Evolutionary conservation across 2,329 filamentous ascomycete genomes (phyloP).

Genomic region (Xylaria sp.): DNA sequence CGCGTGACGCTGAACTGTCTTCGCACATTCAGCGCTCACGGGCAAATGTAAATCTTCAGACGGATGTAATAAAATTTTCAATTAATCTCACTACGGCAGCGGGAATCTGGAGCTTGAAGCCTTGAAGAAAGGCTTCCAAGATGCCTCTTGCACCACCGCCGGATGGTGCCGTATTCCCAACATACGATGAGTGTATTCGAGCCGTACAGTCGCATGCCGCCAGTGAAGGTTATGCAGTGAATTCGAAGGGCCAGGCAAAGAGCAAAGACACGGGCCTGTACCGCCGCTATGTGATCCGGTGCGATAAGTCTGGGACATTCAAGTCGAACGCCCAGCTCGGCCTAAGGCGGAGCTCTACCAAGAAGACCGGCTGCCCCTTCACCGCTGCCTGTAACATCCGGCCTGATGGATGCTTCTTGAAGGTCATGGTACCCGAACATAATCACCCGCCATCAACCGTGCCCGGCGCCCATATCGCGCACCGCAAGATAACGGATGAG

Average conservation of each 20-base stretch:
- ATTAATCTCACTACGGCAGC: not conserved
- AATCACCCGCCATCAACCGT: constrained; percentile 44
- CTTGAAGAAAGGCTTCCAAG: not conserved
- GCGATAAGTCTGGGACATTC: constrained; percentile 45
- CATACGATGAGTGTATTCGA: constrained; percentile 43
- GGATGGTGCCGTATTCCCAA: constrained; percentile 40
- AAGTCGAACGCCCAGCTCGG: constrained; percentile 44
- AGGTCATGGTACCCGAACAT: constrained; percentile 42
- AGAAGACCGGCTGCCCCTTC: constrained; percentile 48
- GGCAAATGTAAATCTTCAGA: too few species aligned
- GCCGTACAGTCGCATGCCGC: constrained; percentile 44
- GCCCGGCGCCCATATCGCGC: constrained; percentile 43
- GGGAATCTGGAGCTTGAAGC: not conserved
- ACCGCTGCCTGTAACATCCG: constrained; percentile 42
- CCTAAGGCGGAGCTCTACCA: constrained; percentile 41
- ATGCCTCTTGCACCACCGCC: constrained; percentile 46
- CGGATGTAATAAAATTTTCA: not conserved
- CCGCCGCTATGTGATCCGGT: constrained; percentile 44
- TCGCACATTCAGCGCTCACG: not conserved
- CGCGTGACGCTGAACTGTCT: not conserved
- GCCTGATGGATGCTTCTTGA: constrained; percentile 44
- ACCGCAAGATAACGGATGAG: constrained; percentile 45
- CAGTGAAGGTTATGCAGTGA: constrained; percentile 45
- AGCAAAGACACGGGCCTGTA: constrained; percentile 45
- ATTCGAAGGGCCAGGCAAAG: constrained; percentile 44